These are phyloP conservation scores for Pythium grandisporangium DNA, from an alignment of 352 stramenopile species.

Conservation along the genomic window DNA sequence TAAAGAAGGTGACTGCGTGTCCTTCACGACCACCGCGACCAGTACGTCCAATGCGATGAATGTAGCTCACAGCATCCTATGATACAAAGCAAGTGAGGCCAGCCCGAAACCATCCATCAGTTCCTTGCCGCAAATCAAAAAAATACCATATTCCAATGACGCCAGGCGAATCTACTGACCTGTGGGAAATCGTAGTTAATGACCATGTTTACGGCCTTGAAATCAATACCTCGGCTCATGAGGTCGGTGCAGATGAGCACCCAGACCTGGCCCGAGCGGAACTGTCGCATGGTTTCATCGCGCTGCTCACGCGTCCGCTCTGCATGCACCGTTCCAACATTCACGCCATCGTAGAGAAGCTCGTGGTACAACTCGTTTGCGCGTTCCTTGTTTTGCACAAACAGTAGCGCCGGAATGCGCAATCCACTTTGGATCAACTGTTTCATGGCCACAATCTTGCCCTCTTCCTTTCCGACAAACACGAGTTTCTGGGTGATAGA, in stretches of 20 bases:
- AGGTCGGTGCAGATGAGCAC: constrained; percentile 99
- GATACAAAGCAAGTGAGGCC: no score
- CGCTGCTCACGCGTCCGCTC: constrained; percentile 91
- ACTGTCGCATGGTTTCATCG: constrained; percentile 92
- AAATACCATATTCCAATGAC: background rate
- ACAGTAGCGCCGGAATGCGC: constrained; percentile 95
- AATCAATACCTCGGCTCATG: constrained; percentile 98
- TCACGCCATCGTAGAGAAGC: constrained; percentile 96
- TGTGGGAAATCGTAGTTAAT: constrained; percentile 99
- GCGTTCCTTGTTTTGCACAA: constrained; percentile 98
- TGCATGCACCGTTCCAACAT: constrained; percentile 97
- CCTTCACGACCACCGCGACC: constrained; percentile 90
- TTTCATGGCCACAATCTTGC: constrained; percentile 96
- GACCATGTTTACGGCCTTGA: constrained; percentile 99
- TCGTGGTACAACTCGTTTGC: constrained; percentile 97
- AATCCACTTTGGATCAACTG: constrained; percentile 89
- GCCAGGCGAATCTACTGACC: constrained; percentile 9
- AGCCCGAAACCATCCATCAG: no score
- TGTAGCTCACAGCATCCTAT: constrained; percentile 89
- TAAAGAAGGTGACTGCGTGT: constrained; percentile 97
- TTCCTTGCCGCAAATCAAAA: no score
- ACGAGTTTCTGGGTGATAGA: constrained; percentile 93
- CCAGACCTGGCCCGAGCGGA: constrained; percentile 96
- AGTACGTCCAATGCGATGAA: constrained; percentile 96
- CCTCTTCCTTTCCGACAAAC: constrained; percentile 99